Evolutionary conservation across 371 early-diverging fungal genomes (phyloP), one percentile per base, ranked within the genome.

Genomic region (Mucor piriformis): DNA sequence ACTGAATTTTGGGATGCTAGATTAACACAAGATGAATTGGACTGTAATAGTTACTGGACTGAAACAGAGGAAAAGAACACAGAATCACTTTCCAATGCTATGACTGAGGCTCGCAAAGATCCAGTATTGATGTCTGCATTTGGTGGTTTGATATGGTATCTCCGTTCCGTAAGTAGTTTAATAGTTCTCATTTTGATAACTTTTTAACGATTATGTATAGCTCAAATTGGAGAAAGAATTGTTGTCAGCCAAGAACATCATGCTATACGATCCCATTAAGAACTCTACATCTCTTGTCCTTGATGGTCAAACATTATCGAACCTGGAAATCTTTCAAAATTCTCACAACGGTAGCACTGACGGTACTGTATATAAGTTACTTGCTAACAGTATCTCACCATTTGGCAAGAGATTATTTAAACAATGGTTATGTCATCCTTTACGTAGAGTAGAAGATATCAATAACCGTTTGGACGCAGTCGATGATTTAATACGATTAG

Each of bases 341-440:
- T 86, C 91, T 3, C 63, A 77, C 32, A 94, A 96, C 63, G 89
- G 92, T 3, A 73, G 83, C 6, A 82, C 75, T 0, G 71, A 86
- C 25, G 97, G 98, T 8, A 95, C 96, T 0, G 83, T 99, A 3
- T 90, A 95, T 65, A 79, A 91, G 46, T 74, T 95, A 21, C 69
- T 99, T 6, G 91, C 95, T 65, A 91, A 91, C 52, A 92, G 94
- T 53, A 74, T 83, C 7, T 94, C 97, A 6, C 90, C 97, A 3
- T 92, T 92, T 72, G 99, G 97, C 7, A 92, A 94, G 57, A 90
- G 96, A 0, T 66, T 91, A 34, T 89, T 97, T 64, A 78, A 84
- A 24, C 84, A 86, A 32, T 99, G 99, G 98, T 59, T 96, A 3
- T 95, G 97, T 63, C 95, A 98, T 69, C 99, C 99, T 3, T 73